Evolutionary conservation across 306 rosid species (phyloP).

Genomic region (Myrica gale): DNA sequence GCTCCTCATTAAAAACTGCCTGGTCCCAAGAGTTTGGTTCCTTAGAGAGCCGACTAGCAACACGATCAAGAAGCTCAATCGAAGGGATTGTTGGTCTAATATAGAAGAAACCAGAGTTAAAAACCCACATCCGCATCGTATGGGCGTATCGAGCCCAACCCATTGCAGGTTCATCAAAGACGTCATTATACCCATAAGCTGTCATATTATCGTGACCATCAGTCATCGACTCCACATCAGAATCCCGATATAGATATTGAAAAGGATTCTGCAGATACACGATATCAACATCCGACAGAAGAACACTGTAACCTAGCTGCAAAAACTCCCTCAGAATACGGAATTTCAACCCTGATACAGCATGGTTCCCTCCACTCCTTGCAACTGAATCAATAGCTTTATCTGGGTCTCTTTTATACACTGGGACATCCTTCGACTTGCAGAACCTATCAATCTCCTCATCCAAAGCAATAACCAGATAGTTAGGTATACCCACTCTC

Average conservation of each 20-base stretch:
- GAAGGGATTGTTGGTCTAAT: conserved; percentile 87
- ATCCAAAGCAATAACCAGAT: conserved; percentile 84
- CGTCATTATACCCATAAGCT: conserved; percentile 76
- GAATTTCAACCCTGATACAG: background rate
- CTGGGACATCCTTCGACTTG: conserved; percentile 61
- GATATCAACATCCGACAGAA: background rate
- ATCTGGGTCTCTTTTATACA: conserved; percentile 71
- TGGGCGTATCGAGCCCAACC: conserved; percentile 94
- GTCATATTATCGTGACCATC: conserved; percentile 85
- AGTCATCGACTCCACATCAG: conserved; percentile 90
- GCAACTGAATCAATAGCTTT: conserved; percentile 58
- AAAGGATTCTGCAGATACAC: conserved; percentile 19
- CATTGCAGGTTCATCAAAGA: conserved; percentile 75
- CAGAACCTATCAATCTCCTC: conserved; percentile 56
- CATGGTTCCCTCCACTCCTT: conserved; percentile 70
- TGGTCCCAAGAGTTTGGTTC: conserved; percentile 80
- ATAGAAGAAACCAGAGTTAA: conserved; percentile 89
- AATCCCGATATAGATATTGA: conserved; percentile 62
- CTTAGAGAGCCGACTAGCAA: conserved; percentile 65
- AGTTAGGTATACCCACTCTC: conserved; percentile 70
- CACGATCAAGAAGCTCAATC: conserved; percentile 85
- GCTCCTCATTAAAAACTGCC: conserved; percentile 94
- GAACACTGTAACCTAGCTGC: background rate
- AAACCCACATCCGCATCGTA: conserved; percentile 91
- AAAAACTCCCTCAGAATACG: background rate